A percentile compares a stretch with the other conserved stretches of the same genome.
These are phyloP conservation scores for Penicillium hesseltinei DNA, from an alignment of 2,329 filamentous ascomycete species.

Conservation along the genomic window DNA sequence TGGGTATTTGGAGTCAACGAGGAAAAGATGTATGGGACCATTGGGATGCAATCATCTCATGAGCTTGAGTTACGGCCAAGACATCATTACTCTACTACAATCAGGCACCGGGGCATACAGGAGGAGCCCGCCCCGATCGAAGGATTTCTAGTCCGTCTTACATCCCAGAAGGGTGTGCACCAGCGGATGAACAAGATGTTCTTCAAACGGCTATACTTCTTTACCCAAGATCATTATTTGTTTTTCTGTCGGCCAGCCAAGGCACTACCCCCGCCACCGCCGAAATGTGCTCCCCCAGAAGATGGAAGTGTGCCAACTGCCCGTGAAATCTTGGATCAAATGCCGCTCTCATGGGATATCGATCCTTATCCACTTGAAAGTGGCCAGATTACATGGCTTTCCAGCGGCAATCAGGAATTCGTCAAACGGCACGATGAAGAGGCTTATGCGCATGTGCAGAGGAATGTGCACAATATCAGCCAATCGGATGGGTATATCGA, in stretches of 20 bases:
- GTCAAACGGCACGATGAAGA: conserved; percentile 55
- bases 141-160: conserved; percentile 64
- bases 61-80: conserved; percentile 66
- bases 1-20: conserved; percentile 67
- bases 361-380: conserved; percentile 60
- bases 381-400: conserved; percentile 57
- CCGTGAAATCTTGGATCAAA: conserved; percentile 54
- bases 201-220: conserved; percentile 65
- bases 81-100: conserved; percentile 60
- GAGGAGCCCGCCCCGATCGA: conserved; percentile 63
- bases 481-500: conserved; percentile 65
- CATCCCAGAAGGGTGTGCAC: conserved; percentile 60
- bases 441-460: conserved; percentile 58
- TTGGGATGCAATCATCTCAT: conserved; percentile 65
- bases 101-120: conserved; percentile 41
- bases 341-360: conserved; percentile 61
- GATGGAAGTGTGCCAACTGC: conserved; percentile 53
- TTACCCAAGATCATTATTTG: conserved; percentile 61
- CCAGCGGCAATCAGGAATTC: conserved; percentile 46
- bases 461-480: conserved; percentile 58
- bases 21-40: conserved; percentile 66
- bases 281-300: conserved; percentile 48
- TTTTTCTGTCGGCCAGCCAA: conserved; percentile 62
- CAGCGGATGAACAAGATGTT: conserved; percentile 60
- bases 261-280: conserved; percentile 59